Evolutionary conservation across 2,329 filamentous ascomycete species (phyloP).

Genomic region (Dothistroma pini): DNA sequence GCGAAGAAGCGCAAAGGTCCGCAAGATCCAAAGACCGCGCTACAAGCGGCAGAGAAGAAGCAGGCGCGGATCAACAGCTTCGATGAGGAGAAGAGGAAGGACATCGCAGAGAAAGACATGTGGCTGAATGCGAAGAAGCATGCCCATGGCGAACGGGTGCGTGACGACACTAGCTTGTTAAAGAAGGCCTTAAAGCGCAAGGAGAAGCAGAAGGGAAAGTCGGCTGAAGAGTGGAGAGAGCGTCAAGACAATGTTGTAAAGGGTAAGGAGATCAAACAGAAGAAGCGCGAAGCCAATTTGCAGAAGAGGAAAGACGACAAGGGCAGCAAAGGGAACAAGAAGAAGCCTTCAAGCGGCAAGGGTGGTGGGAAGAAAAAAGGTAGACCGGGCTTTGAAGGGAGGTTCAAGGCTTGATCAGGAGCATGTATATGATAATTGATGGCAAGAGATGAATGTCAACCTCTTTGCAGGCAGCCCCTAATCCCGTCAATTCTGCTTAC

Average conservation of each 20-base stretch:
- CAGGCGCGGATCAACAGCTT: conserved; percentile 72
- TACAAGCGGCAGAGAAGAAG: conserved; percentile 83
- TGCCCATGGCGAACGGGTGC: conserved; percentile 83
- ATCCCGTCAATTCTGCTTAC: no score
- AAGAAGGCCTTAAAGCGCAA: conserved; percentile 96
- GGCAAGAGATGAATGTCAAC: neutral
- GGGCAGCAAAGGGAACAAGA: conserved; percentile 67
- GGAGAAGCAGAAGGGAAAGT: conserved; percentile 85
- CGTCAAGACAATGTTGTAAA: conserved; percentile 45
- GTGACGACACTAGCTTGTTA: conserved; percentile 78
- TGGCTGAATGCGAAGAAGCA: conserved; percentile 90
- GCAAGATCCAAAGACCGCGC: conserved; percentile 77
- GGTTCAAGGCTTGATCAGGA: conserved; percentile 52
- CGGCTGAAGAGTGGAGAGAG: conserved; percentile 73
- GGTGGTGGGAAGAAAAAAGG: conserved; percentile 58
- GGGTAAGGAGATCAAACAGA: conserved; percentile 48
- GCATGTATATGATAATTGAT: neutral
- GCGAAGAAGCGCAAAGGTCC: conserved; percentile 75
- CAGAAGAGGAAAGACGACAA: conserved; percentile 71
- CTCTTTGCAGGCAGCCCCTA: neutral
- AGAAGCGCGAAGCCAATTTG: conserved; percentile 53
- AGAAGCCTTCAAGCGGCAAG: conserved; percentile 56
- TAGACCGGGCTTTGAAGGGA: conserved; percentile 60
- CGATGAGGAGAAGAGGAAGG: conserved; percentile 74
- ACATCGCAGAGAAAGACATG: conserved; percentile 87